These are phyloP conservation scores for Cryoendolithus antarcticus DNA, from an alignment of 2,329 filamentous ascomycete genomes.

Conservation along the genomic window DNA sequence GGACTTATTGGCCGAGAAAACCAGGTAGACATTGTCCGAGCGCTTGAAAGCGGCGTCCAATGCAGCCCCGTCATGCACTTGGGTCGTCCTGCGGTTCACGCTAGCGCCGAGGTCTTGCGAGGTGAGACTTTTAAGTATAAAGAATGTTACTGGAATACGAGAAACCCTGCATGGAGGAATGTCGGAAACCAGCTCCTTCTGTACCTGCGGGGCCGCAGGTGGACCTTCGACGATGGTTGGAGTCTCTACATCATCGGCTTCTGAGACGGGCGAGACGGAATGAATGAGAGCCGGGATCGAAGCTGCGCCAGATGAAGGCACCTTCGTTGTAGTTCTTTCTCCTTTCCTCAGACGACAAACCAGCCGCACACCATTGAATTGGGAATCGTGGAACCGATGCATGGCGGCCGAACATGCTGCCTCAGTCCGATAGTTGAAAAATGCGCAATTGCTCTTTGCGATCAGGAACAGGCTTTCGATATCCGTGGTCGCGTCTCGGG, in stretches of 20 bases:
- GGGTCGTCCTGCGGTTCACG: conserved; percentile 85
- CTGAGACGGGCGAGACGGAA: no score
- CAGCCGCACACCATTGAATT: conserved; percentile 72
- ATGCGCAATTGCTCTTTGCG: conserved; percentile 93
- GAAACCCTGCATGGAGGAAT: conserved; percentile 83
- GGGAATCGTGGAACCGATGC: conserved; percentile 76
- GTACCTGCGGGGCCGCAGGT: no score
- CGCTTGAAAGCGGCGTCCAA: conserved; percentile 74
- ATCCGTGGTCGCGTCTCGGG: conserved; percentile 57
- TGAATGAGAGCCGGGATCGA: no score
- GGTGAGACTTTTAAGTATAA: conserved; percentile 86
- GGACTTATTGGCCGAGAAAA: conserved; percentile 96
- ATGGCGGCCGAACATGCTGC: conserved; percentile 63
- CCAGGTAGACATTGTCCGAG: conserved; percentile 73
- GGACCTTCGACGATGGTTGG: no score
- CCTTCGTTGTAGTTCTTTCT: conserved; percentile 6
- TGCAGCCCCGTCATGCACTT: conserved; percentile 78
- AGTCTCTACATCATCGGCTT: no score
- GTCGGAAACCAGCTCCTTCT: no score
- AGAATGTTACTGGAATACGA: conserved; percentile 70
- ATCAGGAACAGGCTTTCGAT: conserved; percentile 89
- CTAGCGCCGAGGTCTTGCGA: conserved; percentile 82
- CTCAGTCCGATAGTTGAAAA: conserved; percentile 87
- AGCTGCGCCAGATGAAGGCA: no score
- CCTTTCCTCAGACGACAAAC: conserved; percentile 65